Conservation (phyloP, 2,329 filamentous ascomycete genomes). For the Cladosporium oxysporum region DNA sequence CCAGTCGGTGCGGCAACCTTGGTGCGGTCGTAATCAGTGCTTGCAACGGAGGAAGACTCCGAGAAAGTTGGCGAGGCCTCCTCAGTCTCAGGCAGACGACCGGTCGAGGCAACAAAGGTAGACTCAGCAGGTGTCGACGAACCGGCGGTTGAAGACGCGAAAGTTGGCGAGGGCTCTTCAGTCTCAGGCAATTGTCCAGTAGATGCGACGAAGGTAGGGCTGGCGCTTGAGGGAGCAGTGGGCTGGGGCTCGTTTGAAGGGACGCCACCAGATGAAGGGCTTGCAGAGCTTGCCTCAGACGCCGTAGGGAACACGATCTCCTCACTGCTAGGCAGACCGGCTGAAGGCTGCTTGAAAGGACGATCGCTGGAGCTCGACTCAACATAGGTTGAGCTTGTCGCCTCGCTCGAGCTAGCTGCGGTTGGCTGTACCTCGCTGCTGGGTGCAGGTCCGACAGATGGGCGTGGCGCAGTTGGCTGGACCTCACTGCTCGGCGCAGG, state of each 20-base stretch:
- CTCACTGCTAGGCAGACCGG: background rate
- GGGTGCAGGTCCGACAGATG: background rate
- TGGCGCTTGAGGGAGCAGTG: background rate
- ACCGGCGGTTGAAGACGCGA: background rate
- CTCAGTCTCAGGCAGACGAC: background rate
- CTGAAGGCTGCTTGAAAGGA: background rate
- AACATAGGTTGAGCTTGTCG: background rate
- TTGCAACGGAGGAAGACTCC: background rate
- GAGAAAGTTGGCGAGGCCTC: background rate
- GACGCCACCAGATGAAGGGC: background rate
- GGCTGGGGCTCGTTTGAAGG: background rate
- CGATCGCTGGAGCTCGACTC: background rate
- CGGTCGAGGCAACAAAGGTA: background rate
- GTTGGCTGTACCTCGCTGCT: background rate
- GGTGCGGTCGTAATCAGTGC: background rate
- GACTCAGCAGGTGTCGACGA: background rate
- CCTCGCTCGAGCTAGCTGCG: constrained; percentile 5
- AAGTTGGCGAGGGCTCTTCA: constrained; percentile 7
- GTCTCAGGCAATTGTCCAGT: background rate
- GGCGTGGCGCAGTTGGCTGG: background rate
- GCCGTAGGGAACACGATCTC: constrained; percentile 5
- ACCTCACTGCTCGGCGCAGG: background rate
- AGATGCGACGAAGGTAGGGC: constrained; percentile 10
- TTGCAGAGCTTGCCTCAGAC: background rate
- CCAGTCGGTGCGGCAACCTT: background rate